Conservation (phyloP, 768 basidiomycete species). For the Pulveroboletus frians region DNA sequence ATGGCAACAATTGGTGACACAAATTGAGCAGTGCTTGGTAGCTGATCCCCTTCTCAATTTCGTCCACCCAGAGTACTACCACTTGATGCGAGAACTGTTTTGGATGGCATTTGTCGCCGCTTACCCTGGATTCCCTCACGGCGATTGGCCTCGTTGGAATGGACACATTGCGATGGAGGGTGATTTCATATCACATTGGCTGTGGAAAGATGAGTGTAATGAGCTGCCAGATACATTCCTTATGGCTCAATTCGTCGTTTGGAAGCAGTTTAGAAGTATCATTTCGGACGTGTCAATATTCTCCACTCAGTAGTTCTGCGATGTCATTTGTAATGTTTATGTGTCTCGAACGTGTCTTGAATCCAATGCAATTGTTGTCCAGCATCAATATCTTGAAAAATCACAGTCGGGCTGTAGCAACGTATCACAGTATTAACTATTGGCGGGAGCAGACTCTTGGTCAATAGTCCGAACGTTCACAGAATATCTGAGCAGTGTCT, state of each 20-base stretch:
- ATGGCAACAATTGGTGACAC: neutral
- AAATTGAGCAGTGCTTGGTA: neutral
- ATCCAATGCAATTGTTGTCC: no score
- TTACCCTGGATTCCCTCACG: neutral
- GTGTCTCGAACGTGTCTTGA: no score
- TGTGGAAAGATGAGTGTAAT: neutral
- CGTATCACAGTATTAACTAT: no score
- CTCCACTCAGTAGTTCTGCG: neutral
- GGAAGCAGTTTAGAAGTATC: neutral
- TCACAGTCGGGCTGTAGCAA: no score
- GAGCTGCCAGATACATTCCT: neutral
- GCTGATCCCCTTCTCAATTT: neutral
- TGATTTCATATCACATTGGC: neutral
- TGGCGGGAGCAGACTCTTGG: no score
- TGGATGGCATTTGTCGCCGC: neutral
- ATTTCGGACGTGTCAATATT: neutral
- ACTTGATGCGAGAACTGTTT: neutral
- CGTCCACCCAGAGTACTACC: neutral
- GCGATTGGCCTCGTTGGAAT: neutral
- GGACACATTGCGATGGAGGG: neutral
- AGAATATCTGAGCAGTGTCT: no score
- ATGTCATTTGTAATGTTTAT: neutral
- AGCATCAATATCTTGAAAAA: no score
- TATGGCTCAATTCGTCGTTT: neutral
- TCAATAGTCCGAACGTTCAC: no score